Conservation (phyloP, 2,329 filamentous ascomycete genomes). For the Calcarisporium arbuscula region DNA sequence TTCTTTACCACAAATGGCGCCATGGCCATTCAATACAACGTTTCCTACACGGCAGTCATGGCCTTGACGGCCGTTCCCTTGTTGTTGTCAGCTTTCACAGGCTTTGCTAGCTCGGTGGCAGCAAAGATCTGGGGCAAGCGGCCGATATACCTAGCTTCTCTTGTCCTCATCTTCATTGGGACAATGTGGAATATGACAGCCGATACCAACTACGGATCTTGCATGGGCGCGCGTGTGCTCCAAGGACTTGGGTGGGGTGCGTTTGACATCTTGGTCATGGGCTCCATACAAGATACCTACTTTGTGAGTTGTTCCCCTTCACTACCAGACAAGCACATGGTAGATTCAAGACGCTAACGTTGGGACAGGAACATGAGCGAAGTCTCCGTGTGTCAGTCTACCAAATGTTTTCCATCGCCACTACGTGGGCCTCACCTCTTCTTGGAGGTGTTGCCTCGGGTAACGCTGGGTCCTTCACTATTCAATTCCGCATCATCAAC, state of each 20-base stretch:
- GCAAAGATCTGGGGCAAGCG: slow-evolving; percentile 46
- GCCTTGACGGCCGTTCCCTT: slow-evolving; percentile 48
- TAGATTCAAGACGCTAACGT: too few species aligned
- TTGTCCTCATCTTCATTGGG: slow-evolving; percentile 40
- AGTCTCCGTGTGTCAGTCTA: slow-evolving; percentile 37
- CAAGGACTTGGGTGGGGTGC: slow-evolving; percentile 54
- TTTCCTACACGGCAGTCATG: slow-evolving; percentile 41
- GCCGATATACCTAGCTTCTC: slow-evolving; percentile 43
- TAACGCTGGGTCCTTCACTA: slow-evolving; percentile 31
- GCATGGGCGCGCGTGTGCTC: slow-evolving; percentile 46
- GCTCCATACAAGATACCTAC: slow-evolving; percentile 50
- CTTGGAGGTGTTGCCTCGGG: slow-evolving; percentile 44
- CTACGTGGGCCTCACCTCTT: slow-evolving; percentile 49
- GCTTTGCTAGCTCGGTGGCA: slow-evolving; percentile 33
- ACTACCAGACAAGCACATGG: too few species aligned
- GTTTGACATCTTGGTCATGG: slow-evolving; percentile 47
- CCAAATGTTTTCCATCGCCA: slow-evolving; percentile 36
- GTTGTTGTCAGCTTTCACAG: slow-evolving; percentile 41
- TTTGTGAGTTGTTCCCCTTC: slow-evolving; percentile 49
- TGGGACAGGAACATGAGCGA: slow-evolving; percentile 48
- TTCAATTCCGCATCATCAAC: slow-evolving; percentile 47
- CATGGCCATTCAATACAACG: slow-evolving; percentile 34
- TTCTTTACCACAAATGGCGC: slow-evolving; percentile 41
- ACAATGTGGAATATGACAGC: slow-evolving; percentile 44
- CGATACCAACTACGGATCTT: slow-evolving; percentile 32